Percentiles rank a stretch among this genome's conserved stretches.
Conservation (phyloP, 164 flowering plant species). For the Nymphaea colorata region DNA sequence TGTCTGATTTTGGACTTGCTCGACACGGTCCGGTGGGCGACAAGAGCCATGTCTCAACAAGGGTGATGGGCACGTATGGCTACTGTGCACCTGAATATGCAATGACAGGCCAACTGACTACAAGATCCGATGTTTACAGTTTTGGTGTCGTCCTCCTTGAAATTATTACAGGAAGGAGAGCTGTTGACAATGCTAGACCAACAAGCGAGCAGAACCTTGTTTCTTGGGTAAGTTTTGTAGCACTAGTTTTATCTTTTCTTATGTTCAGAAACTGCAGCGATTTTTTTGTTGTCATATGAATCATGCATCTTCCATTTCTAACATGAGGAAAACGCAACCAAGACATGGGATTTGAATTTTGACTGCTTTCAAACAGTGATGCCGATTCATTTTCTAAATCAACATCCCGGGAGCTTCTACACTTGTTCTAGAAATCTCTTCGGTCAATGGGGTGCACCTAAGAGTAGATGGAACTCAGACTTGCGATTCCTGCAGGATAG, state of each 20-base stretch:
- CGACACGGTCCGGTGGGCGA: conserved; percentile 79
- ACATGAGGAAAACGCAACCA: no score
- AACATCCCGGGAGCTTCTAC: no score
- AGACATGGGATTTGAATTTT: no score
- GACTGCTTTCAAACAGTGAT: no score
- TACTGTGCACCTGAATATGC: conserved; percentile 94
- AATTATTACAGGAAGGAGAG: conserved; percentile 72
- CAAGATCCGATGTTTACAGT: conserved; percentile 84
- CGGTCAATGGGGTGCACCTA: no score
- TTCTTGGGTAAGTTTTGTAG: conserved; percentile 40
- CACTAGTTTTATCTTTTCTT: not conserved
- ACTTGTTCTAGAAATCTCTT: no score
- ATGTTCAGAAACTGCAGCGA: no score
- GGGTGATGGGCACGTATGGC: conserved; percentile 91
- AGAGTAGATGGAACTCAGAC: no score
- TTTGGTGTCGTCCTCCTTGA: conserved; percentile 89
- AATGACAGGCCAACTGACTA: conserved; percentile 61
- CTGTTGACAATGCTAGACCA: conserved; percentile 55
- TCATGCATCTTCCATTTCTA: no score
- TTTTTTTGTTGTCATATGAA: no score
- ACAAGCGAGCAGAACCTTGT: conserved; percentile 62
- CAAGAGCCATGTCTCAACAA: conserved; percentile 57
- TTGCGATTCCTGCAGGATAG: no score
- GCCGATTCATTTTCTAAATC: no score
- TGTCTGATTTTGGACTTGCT: conserved; percentile 92